Base-by-base conservation (phyloP, 2,329 filamentous ascomycete species). In the Pyrenochaeta sp. region DNA sequence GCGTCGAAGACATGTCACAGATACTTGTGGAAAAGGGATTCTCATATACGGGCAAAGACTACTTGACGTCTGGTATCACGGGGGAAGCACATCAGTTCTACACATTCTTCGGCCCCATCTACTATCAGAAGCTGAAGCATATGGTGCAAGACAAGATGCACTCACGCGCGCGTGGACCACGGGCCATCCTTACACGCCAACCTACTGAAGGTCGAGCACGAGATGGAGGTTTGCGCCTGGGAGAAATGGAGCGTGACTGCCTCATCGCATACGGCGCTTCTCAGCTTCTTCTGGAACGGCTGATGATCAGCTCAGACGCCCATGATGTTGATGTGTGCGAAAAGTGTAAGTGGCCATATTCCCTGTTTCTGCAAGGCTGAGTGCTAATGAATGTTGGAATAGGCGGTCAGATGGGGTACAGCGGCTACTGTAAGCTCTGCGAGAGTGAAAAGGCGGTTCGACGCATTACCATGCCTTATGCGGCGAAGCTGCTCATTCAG, bases 81-180 rank as follows among this genome's bases (percentile, higher is more conserved):
- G 96, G 95, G 67, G 95, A 99, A 78, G 87, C 91, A 0, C 83
- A 98, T 5, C 92, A 96, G 60, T 93, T 93, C 11, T 98, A 98
- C 78, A 92, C 99, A 72, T 99, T 98, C 83, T 97, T 96, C 74
- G 95, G 95, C 0, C 95, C 95, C 10, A 99, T 99, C 77, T 99
- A 97, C 82, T 99, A 99, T 81, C 95, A 99, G 81, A 96, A 97
- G 64, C 86, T 99, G 62, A 99, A 99, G 85, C 95, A 99, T 83
- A 99, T 99, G 95, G 95, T 99, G 3, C 93, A 98, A 76, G 95
- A 99, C 75, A 99, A 99, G 81, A 98, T 99, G 95, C 95, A 99
- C 79, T 94, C 91, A 29, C 91, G 95, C 57, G 88, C 94, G 2
- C 89, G 92, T 12, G 96, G 96, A 0, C 96, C 95, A 0, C 85